Evolutionary conservation across 768 basidiomycete genomes (phyloP).

Genomic region (Dioszegia aurantiaca): DNA sequence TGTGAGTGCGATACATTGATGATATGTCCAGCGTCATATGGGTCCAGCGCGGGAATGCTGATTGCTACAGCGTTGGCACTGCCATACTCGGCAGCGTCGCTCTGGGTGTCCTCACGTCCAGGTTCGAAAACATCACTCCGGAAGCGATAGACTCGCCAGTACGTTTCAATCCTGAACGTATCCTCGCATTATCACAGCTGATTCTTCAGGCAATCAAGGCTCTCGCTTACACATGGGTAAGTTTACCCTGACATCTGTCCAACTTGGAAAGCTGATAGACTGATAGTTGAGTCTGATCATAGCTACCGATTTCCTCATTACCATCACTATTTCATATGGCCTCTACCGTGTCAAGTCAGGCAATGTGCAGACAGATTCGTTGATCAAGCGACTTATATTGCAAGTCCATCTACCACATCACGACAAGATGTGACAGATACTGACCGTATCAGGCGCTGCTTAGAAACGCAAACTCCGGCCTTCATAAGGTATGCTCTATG

Average conservation of each 20-base stretch:
- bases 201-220: too few relatives aligned
- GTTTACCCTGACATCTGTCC: not conserved
- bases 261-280: not conserved
- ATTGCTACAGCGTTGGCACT: not conserved
- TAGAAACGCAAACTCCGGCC: not conserved
- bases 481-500: not conserved
- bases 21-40: not conserved
- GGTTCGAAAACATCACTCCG: too few relatives aligned
- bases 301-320: not conserved
- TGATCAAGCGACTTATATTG: not conserved
- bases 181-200: too few relatives aligned
- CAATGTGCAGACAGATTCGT: not conserved
- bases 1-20: not conserved
- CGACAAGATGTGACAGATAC: too few relatives aligned
- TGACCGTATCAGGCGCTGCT: not conserved
- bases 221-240: too few relatives aligned
- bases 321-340: not conserved
- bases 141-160: too few relatives aligned
- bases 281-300: conserved; percentile 1
- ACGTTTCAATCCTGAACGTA: too few relatives aligned
- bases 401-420: too few relatives aligned
- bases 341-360: conserved; percentile 3
- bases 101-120: too few relatives aligned
- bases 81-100: not conserved
- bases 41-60: too few relatives aligned